phyloP scores from a whole-genome alignment of 2,329 filamentous ascomycete species.

The Coniochaeta hoffmannii region DNA sequence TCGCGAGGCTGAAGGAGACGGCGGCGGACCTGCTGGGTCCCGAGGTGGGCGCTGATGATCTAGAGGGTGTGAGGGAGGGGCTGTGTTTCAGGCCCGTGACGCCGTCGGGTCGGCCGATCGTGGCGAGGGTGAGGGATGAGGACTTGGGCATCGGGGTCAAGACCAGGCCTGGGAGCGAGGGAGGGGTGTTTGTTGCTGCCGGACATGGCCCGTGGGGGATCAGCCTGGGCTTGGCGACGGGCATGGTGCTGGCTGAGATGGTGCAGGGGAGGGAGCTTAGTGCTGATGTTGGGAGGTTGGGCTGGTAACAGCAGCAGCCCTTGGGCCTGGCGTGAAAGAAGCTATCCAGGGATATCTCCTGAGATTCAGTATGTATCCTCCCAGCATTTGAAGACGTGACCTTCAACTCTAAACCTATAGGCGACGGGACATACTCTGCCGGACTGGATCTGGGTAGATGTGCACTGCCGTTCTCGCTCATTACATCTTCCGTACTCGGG shows the following conservation, averaged over 20 bases:
- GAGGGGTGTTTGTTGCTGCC: constrained; percentile 63
- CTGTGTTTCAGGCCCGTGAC: constrained; percentile 71
- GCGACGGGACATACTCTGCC: neutral
- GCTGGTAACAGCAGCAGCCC: neutral
- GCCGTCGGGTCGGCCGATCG: constrained; percentile 53
- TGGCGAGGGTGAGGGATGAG: constrained; percentile 49
- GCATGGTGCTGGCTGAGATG: constrained; percentile 64
- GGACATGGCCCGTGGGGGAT: constrained; percentile 77
- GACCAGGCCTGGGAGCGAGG: constrained; percentile 33
- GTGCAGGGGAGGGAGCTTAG: constrained; percentile 50
- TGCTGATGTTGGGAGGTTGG: constrained; percentile 50
- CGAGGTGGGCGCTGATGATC: constrained; percentile 33
- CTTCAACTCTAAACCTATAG: too few relatives aligned
- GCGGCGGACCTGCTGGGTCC: constrained; percentile 40
- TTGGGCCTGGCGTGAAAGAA: too few relatives aligned
- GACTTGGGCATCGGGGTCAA: constrained; percentile 42
- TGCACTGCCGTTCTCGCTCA: neutral
- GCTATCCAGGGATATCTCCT: too few relatives aligned
- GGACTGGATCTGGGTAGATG: neutral
- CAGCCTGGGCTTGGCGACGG: constrained; percentile 57
- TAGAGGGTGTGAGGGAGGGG: constrained; percentile 56
- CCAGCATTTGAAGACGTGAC: too few relatives aligned
- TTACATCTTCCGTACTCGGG: neutral
- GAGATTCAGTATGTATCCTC: neutral
- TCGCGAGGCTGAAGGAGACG: constrained; percentile 41